These are phyloP conservation scores for Colletotrichum kahawae DNA, from an alignment of 2,329 filamentous ascomycete species.

Conservation along the genomic window DNA sequence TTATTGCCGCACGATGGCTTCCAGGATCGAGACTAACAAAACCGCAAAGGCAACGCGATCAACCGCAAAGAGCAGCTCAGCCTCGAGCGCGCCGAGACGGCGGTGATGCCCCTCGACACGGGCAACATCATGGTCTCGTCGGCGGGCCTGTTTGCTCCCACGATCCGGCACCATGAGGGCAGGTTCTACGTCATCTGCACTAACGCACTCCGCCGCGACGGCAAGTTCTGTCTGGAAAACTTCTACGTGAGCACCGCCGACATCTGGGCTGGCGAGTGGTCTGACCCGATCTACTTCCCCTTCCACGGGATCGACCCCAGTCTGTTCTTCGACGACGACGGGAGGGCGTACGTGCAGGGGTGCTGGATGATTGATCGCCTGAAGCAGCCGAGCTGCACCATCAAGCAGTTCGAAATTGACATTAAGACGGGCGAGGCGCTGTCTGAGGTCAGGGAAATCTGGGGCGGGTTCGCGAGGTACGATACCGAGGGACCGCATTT, in stretches of 20 bases:
- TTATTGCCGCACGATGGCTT: accelerated
- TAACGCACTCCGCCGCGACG: slow-evolving; percentile 14
- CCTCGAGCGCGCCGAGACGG: neutral
- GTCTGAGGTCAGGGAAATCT: slow-evolving; percentile 23
- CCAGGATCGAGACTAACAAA: neutral
- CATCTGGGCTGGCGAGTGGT: slow-evolving; percentile 29
- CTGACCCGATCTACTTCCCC: slow-evolving; percentile 37
- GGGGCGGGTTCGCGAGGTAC: slow-evolving; percentile 25
- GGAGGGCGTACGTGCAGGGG: slow-evolving; percentile 36
- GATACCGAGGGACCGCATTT: slow-evolving; percentile 38
- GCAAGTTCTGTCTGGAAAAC: slow-evolving; percentile 15
- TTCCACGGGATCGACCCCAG: slow-evolving; percentile 51
- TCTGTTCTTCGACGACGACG: slow-evolving; percentile 49
- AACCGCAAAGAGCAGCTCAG: neutral
- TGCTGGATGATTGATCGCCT: slow-evolving; percentile 14
- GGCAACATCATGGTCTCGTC: neutral
- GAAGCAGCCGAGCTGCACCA: slow-evolving; percentile 4
- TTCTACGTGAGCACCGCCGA: slow-evolving; percentile 27
- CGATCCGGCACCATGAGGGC: slow-evolving; percentile 26
- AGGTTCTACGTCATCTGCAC: slow-evolving; percentile 32
- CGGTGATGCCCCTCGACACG: neutral
- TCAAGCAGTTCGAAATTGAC: slow-evolving; percentile 27
- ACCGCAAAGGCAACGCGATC: neutral
- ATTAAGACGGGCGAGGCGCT: slow-evolving; percentile 24
- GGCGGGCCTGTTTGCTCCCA: slow-evolving; percentile 28